phyloP scores from a whole-genome alignment of 345 rosid species.

The Carallia brachiata region DNA sequence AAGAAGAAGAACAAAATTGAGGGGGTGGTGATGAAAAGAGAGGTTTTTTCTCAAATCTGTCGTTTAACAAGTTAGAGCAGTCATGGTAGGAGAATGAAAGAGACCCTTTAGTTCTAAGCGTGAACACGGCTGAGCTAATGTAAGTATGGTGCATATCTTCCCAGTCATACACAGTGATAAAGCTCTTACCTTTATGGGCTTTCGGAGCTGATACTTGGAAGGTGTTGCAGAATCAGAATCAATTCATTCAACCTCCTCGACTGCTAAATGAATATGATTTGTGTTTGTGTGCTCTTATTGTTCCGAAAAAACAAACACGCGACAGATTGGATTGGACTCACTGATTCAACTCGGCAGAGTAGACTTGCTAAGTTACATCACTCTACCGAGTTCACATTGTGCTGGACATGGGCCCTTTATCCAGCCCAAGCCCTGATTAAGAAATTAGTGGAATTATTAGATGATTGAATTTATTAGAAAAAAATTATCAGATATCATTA shows the following conservation, averaged over 20 bases:
- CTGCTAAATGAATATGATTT: too few relatives aligned
- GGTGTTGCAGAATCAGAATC: background rate
- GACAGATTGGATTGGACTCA: background rate
- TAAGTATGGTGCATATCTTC: constrained; percentile 47
- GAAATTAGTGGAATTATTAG: too few relatives aligned
- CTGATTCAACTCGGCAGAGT: constrained; percentile 4
- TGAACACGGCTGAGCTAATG: constrained; percentile 42
- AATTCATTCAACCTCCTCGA: too few relatives aligned
- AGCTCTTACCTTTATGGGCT: constrained; percentile 25
- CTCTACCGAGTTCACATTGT: too few relatives aligned
- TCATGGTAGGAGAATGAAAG: constrained; percentile 51
- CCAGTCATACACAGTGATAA: background rate
- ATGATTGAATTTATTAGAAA: too few relatives aligned
- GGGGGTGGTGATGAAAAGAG: constrained; percentile 18
- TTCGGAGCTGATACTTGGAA: constrained; percentile 17
- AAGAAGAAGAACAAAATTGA: constrained; percentile 34
- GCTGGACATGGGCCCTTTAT: too few relatives aligned
- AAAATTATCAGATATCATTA: too few relatives aligned
- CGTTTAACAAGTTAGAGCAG: constrained; percentile 40
- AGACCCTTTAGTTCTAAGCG: constrained; percentile 45
- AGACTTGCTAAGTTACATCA: background rate
- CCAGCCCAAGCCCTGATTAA: too few relatives aligned
- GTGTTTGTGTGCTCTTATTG: background rate
- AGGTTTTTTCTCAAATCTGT: constrained; percentile 44
- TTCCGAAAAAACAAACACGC: background rate